Percentiles rank a stretch among this genome's conserved stretches.
phyloP scores from a whole-genome alignment of 2,329 filamentous ascomycete species.

The Paraconiothyrium brasiliense region DNA sequence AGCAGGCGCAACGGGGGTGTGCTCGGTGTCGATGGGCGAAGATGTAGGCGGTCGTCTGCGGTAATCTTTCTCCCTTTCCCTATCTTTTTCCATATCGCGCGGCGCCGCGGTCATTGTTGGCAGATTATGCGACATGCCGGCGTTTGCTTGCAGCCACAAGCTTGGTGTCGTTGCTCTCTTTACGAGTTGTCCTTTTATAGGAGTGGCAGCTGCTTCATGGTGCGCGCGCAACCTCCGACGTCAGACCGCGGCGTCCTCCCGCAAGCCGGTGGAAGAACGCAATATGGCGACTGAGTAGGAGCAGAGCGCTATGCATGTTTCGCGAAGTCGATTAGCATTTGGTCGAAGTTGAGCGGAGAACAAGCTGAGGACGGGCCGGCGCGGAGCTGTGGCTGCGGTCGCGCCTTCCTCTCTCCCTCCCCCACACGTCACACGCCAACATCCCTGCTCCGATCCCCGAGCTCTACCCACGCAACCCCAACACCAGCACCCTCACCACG shows the following conservation, averaged over 20 bases:
- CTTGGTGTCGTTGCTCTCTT: background rate
- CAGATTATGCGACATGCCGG: constrained; percentile 33
- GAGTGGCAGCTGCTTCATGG: constrained; percentile 23
- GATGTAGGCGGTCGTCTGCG: constrained; percentile 35
- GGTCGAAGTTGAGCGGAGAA: background rate
- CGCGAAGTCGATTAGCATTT: background rate
- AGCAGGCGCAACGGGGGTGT: constrained; percentile 8
- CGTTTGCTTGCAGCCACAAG: background rate
- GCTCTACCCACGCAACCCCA: constrained; percentile 20
- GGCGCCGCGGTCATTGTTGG: constrained; percentile 25
- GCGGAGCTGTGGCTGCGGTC: constrained; percentile 5
- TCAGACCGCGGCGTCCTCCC: constrained; percentile 29
- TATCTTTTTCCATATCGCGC: constrained; percentile 23
- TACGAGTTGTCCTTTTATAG: background rate
- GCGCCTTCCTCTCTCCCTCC: constrained; percentile 18
- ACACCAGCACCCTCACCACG: constrained; percentile 20
- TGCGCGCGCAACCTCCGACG: constrained; percentile 16
- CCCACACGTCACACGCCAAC: constrained; percentile 36
- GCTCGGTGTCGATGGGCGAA: constrained; percentile 29
- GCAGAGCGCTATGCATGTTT: constrained; percentile 10
- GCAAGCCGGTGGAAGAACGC: constrained; percentile 21
- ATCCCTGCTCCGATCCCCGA: constrained; percentile 27
- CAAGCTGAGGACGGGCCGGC: background rate
- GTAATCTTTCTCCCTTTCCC: constrained; percentile 30
- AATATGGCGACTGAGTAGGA: background rate